phyloP scores from a whole-genome alignment of 2,329 filamentous ascomycete genomes.

The Clonostachys rhizophaga region DNA sequence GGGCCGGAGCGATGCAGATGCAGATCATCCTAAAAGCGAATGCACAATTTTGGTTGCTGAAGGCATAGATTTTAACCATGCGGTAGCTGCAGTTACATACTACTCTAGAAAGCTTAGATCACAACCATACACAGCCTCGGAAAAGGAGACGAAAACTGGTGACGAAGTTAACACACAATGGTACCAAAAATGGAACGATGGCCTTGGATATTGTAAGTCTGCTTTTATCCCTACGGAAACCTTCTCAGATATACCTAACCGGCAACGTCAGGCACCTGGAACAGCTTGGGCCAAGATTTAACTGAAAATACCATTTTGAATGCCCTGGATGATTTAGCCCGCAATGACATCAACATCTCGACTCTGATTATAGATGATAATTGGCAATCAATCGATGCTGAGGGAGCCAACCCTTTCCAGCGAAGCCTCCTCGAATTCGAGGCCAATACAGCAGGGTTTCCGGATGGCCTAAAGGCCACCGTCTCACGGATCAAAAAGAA shows the following conservation, averaged over 20 bases:
- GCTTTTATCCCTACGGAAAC: neutral
- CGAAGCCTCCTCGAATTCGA: conserved; percentile 79
- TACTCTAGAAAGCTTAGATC: conserved; percentile 61
- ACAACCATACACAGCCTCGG: neutral
- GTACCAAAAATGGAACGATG: conserved; percentile 88
- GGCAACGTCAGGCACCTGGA: conserved; percentile 71
- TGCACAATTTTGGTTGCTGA: conserved; percentile 65
- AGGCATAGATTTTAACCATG: conserved; percentile 68
- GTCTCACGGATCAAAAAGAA: conserved; percentile 63
- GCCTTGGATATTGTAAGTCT: conserved; percentile 75
- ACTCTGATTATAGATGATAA: conserved; percentile 96
- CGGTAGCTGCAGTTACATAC: conserved; percentile 79
- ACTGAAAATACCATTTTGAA: conserved; percentile 75
- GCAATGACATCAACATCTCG: conserved; percentile 70
- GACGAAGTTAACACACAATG: conserved; percentile 53
- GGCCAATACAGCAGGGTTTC: conserved; percentile 75
- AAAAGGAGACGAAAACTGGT: conserved; percentile 33
- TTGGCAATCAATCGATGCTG: conserved; percentile 73
- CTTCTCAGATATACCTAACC: neutral
- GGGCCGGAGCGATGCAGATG: conserved; percentile 61
- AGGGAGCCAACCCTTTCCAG: conserved; percentile 46
- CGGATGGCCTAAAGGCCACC: conserved; percentile 69
- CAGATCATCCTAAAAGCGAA: conserved; percentile 41
- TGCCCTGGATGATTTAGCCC: conserved; percentile 67
- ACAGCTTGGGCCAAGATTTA: conserved; percentile 78